A percentile compares a stretch with the other conserved stretches of the same genome.
Evolutionary conservation across 345 rosid species (phyloP).

Genomic region (Syzygium grande): DNA sequence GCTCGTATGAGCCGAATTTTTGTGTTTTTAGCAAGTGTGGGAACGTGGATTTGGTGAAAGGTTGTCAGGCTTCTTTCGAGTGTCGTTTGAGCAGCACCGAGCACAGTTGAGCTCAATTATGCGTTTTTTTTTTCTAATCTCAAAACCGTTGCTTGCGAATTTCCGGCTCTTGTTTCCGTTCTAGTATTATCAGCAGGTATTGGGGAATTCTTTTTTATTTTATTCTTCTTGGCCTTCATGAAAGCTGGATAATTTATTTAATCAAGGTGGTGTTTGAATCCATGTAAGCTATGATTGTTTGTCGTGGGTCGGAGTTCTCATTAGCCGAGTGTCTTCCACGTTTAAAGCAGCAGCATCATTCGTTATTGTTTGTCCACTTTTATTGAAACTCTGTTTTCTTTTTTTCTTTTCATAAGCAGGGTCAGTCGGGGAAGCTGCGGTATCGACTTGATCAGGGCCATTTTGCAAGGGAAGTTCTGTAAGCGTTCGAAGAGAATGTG

Average conservation of each 20-base stretch:
- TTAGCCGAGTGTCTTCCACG: background rate
- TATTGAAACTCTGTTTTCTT: background rate
- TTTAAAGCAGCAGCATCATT: background rate
- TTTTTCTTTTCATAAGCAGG: slow-evolving; percentile 17
- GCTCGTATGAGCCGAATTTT: background rate
- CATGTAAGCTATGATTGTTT: background rate
- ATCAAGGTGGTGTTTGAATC: background rate
- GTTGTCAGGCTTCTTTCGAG: background rate
- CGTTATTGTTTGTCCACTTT: background rate
- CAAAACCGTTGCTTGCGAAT: background rate
- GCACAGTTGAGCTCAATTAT: background rate
- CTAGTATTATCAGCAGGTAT: background rate
- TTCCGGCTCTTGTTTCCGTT: background rate
- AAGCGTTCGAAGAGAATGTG: background rate
- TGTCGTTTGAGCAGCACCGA: background rate
- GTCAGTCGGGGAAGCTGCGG: slow-evolving; percentile 17
- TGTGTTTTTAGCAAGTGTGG: background rate
- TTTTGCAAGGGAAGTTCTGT: background rate
- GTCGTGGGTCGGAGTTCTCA: background rate
- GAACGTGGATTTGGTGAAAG: background rate
- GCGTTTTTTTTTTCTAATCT: background rate
- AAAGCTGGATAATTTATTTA: background rate
- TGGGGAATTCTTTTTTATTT: background rate
- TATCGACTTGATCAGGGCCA: slow-evolving; percentile 18
- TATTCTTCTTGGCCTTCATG: background rate